Evolutionary conservation across 148 eudicot species (phyloP), one percentile per base, ranked within the genome.

Genomic region (Camellia granthamiana): DNA sequence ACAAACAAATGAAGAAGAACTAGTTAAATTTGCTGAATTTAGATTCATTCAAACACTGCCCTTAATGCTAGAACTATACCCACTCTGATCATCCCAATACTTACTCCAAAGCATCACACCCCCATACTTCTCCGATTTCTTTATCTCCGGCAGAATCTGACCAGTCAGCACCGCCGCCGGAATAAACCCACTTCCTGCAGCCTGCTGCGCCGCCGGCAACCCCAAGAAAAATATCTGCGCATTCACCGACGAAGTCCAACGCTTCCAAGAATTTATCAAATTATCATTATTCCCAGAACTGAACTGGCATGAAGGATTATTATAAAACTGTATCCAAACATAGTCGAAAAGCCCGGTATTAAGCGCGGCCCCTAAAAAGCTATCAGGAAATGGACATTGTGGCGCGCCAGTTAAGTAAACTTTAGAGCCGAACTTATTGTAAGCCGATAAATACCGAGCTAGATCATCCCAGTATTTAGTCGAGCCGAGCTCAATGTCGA

Each of bases 71-170:
- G 81, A 15, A 68, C 91, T 91, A 60, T 91, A 94, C 3, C 93
- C 94, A 78, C 83, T 86, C 63, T 88, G 92, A 70, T 90, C 90
- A 83, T 91, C 92, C 88, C 88, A 90, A 78, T 51, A 90, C 84
- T 86, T 90, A 0, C 92, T 86, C 97, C 95, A 94, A 77, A 94
- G 83, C 98, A 94, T 94, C 7, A 92, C 92, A 0, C 98, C 98
- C 7, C 97, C 98, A 76, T 95, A 95, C 47, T 89, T 93, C 0
- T 59, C 60, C 0, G 92, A 86, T 56, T 30, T 85, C 83, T 86
- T 88, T 42, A 91, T 91, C 64, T 72, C 75, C 13, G 97, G 94
- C 6, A 94, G 85, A 41, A 94, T 82, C 52, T 88, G 75, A 44
- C 80, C 76, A 0, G 72, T 91, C 52, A 93, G 64, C 79, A 88